Percentiles rank a stretch among this genome's conserved stretches.
These are phyloP conservation scores for Candida schatavii DNA, from an alignment of 805 yeast genomes.

Conservation along the genomic window DNA sequence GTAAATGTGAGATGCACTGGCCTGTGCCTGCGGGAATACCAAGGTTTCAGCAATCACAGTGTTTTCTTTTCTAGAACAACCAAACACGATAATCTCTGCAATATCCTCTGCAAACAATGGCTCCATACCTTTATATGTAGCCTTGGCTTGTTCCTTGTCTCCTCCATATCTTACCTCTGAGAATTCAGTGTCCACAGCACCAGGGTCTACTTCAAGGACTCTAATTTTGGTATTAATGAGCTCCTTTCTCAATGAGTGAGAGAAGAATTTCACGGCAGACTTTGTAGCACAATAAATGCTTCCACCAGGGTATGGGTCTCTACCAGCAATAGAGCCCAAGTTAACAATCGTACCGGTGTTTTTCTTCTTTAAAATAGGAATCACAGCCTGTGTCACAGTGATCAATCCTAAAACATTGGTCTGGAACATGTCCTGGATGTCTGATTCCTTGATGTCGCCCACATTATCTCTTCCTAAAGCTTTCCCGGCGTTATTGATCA, in stretches of 20 bases:
- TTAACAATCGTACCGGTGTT: slow-evolving; percentile 37
- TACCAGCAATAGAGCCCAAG: slow-evolving; percentile 38
- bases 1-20: slow-evolving; percentile 26
- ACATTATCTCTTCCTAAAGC: slow-evolving; percentile 33
- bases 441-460: slow-evolving; percentile 28
- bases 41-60: slow-evolving; percentile 39
- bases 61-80: slow-evolving; percentile 29
- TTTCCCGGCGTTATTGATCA: slow-evolving; percentile 40
- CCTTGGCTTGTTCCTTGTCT: slow-evolving; percentile 27
- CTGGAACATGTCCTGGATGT: slow-evolving; percentile 34
- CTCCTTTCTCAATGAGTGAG: slow-evolving; percentile 35
- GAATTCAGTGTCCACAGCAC: slow-evolving; percentile 41
- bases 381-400: slow-evolving; percentile 34
- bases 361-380: slow-evolving; percentile 34
- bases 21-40: slow-evolving; percentile 39
- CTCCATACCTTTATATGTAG: slow-evolving; percentile 32
- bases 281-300: slow-evolving; percentile 38
- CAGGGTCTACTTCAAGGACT: slow-evolving; percentile 40
- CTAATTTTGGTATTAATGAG: slow-evolving; percentile 33
- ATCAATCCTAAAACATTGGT: slow-evolving; percentile 38
- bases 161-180: slow-evolving; percentile 34
- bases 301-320: slow-evolving; percentile 39
- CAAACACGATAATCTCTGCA: slow-evolving; percentile 39
- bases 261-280: slow-evolving; percentile 34
- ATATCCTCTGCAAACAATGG: slow-evolving; percentile 36